Base-by-base conservation (phyloP, 495 filamentous ascomycete genomes). In the Trichoderma asperelloides region DNA sequence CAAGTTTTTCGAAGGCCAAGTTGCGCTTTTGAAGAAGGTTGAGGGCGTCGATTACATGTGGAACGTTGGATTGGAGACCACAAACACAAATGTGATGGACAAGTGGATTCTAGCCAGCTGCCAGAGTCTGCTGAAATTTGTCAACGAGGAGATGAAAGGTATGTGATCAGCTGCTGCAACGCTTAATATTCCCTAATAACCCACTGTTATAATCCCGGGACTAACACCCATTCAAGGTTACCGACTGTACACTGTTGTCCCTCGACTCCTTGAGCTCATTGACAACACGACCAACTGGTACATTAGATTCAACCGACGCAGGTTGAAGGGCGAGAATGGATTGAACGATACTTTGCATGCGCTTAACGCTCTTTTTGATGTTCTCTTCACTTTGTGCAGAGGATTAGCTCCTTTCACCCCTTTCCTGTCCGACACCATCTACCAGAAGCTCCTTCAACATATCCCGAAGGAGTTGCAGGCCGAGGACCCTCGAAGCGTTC, bases 221-320 rank as follows among this genome's bases (percentile, higher is more conserved):
- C 57, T 47, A 41, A 33, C 6, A 37, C 49, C 16, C 9, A 18
- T 23, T 25, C 18, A 27, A 88, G 88, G 71, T 5, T 96, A 95
- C 76, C 90, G 92, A 23, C 76, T 96, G 37, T 98, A 97, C 76
- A 98, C 95, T 9, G 95, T 98, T 27, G 93, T 97, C 65, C 95
- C 96, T 21, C 86, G 90, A 64, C 79, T 98, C 66, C 85, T 98
- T 37, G 86, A 85, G 66, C 85, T 96, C 75, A 95, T 98, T 69
- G 95, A 98, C 74, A 93, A 95, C 77, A 91, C 91, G 7, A 98
- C 95, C 2, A 98, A 98, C 78, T 98, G 96, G 96, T 98, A 98
- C 77, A 98, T 98, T 74, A 87, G 94, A n/a, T 97, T 98, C 82
- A 98, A 98, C 81, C 87, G 95, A 39, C 92, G 92, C 76, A 89